Evolutionary conservation across 164 flowering plant genomes (phyloP).

Genomic region (Tinospora cordifolia): DNA sequence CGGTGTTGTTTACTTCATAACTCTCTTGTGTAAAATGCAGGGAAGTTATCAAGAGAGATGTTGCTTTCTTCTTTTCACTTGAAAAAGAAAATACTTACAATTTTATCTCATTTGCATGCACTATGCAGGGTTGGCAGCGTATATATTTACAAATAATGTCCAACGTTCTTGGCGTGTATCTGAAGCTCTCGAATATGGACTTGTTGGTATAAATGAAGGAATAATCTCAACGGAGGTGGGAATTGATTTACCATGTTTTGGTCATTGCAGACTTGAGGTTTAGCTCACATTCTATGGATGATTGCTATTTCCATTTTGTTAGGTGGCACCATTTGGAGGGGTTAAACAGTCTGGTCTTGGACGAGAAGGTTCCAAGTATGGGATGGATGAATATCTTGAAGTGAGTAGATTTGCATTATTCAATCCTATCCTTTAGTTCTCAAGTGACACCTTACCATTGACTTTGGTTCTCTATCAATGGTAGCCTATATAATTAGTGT

Average conservation of each 20-base stretch:
- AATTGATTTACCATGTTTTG: not conserved
- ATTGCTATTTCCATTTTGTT: conserved; percentile 5
- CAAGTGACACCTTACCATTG: too few species aligned
- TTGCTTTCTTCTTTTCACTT: not conserved
- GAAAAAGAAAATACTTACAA: not conserved
- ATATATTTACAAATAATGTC: conserved; percentile 65
- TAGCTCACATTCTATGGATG: not conserved
- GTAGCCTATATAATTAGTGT: too few species aligned
- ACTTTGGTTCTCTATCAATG: too few species aligned
- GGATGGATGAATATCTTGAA: conserved; percentile 86
- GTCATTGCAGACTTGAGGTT: not conserved
- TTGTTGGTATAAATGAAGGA: conserved; percentile 97
- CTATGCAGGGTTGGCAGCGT: conserved; percentile 79
- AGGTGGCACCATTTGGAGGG: conserved; percentile 99
- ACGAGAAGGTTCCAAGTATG: conserved; percentile 93
- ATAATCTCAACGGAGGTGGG: conserved; percentile 85
- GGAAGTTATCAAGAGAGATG: not conserved
- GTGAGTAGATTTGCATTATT: conserved; percentile 30
- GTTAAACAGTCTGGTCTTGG: conserved; percentile 96
- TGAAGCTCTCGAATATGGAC: conserved; percentile 95
- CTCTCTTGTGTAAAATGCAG: too few species aligned
- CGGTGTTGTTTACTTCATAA: too few species aligned
- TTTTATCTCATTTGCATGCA: not conserved
- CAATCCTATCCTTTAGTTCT: not conserved
- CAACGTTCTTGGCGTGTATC: conserved; percentile 90